Percentiles rank a stretch among this genome's conserved stretches.
phyloP scores from a whole-genome alignment of 306 rosid genomes.

The Mucuna pruriens region DNA sequence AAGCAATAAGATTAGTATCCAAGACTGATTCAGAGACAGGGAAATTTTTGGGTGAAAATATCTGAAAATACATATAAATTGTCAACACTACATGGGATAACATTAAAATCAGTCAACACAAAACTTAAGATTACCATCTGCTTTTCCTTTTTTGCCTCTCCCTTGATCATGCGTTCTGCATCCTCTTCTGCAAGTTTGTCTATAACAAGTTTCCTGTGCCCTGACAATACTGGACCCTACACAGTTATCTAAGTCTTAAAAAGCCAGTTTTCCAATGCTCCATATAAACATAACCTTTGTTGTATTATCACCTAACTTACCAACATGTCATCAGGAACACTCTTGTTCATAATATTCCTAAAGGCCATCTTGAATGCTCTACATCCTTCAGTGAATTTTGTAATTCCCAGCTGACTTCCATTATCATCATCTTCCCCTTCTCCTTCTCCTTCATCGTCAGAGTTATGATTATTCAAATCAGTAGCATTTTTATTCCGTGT shows the following conservation, averaged over 20 bases:
- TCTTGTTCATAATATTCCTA: constrained; percentile 69
- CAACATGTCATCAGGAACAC: constrained; percentile 63
- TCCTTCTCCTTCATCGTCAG: constrained; percentile 67
- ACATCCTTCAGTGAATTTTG: constrained; percentile 71
- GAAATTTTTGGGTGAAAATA: background rate
- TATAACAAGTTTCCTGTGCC: constrained; percentile 78
- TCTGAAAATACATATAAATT: constrained; percentile 1
- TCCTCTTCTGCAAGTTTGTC: constrained; percentile 92
- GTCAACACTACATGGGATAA: background rate
- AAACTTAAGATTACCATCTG: constrained; percentile 59
- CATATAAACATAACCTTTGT: background rate
- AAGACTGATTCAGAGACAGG: constrained; percentile 45
- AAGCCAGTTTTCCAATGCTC: background rate
- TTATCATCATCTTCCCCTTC: constrained; percentile 64
- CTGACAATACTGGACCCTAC: constrained; percentile 86
- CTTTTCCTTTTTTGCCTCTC: constrained; percentile 82
- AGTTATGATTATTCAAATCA: constrained; percentile 30
- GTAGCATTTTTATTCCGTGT: constrained; percentile 16
- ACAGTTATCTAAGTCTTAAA: constrained; percentile 33
- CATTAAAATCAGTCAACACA: constrained; percentile 4
- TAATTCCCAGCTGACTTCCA: constrained; percentile 70
- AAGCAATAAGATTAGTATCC: constrained; percentile 11
- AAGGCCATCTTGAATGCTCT: constrained; percentile 82
- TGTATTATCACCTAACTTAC: constrained; percentile 48
- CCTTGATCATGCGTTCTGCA: constrained; percentile 65